phyloP scores from a whole-genome alignment of 768 basidiomycete genomes.

The Phanerochaete carnosa region DNA sequence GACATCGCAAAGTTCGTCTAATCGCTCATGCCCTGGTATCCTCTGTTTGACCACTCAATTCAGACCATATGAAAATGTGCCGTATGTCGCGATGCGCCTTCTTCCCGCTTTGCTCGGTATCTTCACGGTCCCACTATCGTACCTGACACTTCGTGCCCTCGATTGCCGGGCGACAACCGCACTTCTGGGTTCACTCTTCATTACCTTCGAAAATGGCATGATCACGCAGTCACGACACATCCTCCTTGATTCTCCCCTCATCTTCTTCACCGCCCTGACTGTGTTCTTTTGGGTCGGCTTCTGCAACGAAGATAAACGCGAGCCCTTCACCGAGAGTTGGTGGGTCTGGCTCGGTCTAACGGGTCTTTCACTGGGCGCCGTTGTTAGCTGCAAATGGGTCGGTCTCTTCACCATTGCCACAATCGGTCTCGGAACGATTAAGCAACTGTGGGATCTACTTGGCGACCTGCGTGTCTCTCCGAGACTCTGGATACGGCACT shows the following conservation, averaged over 20 bases:
- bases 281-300: conserved; percentile 87
- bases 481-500: conserved; percentile 75
- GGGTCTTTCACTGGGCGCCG: conserved; percentile 88
- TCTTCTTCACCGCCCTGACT: conserved; percentile 96
- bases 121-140: conserved; percentile 84
- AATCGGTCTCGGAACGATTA: conserved; percentile 78
- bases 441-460: conserved; percentile 85
- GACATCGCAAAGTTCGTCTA: conserved; percentile 88
- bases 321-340: conserved; percentile 84
- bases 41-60: conserved; percentile 3
- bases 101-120: conserved; percentile 90
- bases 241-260: conserved; percentile 95
- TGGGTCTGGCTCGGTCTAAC: conserved; percentile 90
- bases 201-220: conserved; percentile 96
- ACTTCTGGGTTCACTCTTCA: conserved; percentile 83
- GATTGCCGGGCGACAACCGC: conserved; percentile 92
- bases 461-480: conserved; percentile 83
- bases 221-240: conserved; percentile 96
- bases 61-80: conserved; percentile 82
- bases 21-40: not conserved
- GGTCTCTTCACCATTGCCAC: conserved; percentile 98
- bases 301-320: conserved; percentile 83
- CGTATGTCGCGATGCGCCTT: conserved; percentile 96
- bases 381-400: conserved; percentile 96
- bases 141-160: conserved; percentile 90